Evolutionary conservation across 225 moss, liverwort and hornwort genomes (phyloP), one percentile per base, ranked within the genome.

Genomic region (Marchantia paleacea): DNA sequence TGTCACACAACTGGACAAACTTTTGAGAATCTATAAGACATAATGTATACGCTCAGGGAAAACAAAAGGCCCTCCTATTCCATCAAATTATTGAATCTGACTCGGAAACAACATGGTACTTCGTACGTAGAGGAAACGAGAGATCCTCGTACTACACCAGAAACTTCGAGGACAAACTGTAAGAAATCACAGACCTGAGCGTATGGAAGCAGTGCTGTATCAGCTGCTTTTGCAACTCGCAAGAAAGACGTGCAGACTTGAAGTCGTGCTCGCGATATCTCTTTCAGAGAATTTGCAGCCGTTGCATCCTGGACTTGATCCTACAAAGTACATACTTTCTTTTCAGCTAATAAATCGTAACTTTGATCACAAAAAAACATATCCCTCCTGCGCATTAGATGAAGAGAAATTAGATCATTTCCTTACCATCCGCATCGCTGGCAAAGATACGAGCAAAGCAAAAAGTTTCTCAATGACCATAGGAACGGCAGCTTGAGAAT

Each of bases 221-320:
- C 93, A 62, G 92, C 95, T 83, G 93, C 91, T 87, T 91, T 95
- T 31, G 93, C 91, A 66, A 99, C 80, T 83, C 95, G 90, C 20
- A 99, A 83, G 71, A 99, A 95, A 52, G 97, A 95, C 29, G 97
- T 95, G 82, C 97, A 99, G 49, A 99, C 95, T 85, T 95, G 97
- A 80, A 99, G 89, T 61, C 97, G 91, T 60, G 93, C 90, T 77
- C 97, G 88, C 55, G 92, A 91, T 63, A 80, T 89, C 22, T 92
- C 95, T 82, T 84, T 89, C 11, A 70, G 28, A 48, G 70, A 53
- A 15, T 69, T 70, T 53, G 86, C 90, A 77, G 73, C 57, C n/a
- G 89, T 84, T 50, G 84, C 82, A 83, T 90, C 91, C 28, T 85
- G 80, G 58, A 88, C 86, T 85, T 85, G 75, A 60, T 54, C 85